Base-by-base conservation (phyloP, 768 basidiomycete genomes). In the Suillus placidus region DNA sequence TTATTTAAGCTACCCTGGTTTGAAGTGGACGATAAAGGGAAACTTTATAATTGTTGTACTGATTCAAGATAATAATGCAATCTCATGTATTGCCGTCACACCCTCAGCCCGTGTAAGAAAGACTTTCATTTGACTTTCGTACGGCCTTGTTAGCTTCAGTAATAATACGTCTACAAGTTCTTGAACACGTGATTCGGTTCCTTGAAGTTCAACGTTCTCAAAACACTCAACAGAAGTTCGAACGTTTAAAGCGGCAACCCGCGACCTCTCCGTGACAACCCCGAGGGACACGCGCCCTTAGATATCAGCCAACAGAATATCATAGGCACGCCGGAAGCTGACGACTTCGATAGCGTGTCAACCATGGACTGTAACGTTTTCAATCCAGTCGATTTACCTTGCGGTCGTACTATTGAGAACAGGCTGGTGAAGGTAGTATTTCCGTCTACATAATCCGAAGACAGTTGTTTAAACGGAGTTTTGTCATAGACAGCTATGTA, bases 401-500 rank as follows among this genome's bases (percentile, higher is more conserved):
- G 75, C 23, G 77, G 79, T 62, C 75, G 76, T 40, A 71, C 42
- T 10, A 69, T 87, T 32, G 55, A 64, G 26, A 89, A 88, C 67
- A 78, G 84, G 55, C 80, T 88, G 13, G 82, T 83, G 37, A 89
- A 89, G 79, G 87, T 87, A 60, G 68, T 73, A 34, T 23, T 34
- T 52, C 26, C 16, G 20, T 38, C 20, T 40, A 23, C 51, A 32
- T n/a, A 23, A 32, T 10, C 2, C 6, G n/a, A 42, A 30, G 47
- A 20, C 45, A 43, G 5, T 30, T 34, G 4, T 32, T 57, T 45
- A 63, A 64, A 61, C 56, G n/a, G 32, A 63, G 26, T 14, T 1
- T 18, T 57, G 4, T 61, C 20, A 5, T 70, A 98, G 94, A 93
- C 87, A n/a, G 89, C 96, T 0, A 83, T 96, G 85, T 96, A 95